phyloP scores from a whole-genome alignment of 2,329 filamentous ascomycete genomes.

The Talaromyces sp. region DNA sequence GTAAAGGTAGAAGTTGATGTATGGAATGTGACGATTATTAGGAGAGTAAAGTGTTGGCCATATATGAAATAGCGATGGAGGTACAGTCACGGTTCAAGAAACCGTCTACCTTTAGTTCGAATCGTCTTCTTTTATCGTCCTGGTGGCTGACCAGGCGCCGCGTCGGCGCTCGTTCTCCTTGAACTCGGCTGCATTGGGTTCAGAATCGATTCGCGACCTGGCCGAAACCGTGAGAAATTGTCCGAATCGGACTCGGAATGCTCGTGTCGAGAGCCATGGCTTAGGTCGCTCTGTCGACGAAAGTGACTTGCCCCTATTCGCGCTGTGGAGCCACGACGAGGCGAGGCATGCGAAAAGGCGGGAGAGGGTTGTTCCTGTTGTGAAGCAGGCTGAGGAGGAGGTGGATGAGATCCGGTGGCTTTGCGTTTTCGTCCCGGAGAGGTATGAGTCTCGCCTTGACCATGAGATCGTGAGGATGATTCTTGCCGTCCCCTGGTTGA shows the following conservation, averaged over 20 bases:
- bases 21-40: not conserved
- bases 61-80: not conserved
- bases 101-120: not conserved
- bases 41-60: not conserved
- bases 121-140: not conserved
- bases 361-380: slow-evolving; percentile 26
- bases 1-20: not conserved
- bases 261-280: slow-evolving; percentile 17
- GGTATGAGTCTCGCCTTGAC: slow-evolving; percentile 61
- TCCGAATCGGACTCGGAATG: slow-evolving; percentile 14
- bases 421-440: slow-evolving; percentile 79
- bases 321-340: not conserved
- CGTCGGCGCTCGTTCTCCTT: slow-evolving; percentile 8
- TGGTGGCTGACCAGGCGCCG: not conserved
- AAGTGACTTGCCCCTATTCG: slow-evolving; percentile 12
- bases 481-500: slow-evolving; percentile 65
- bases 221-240: slow-evolving; percentile 10
- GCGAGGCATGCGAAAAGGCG: not conserved
- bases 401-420: slow-evolving; percentile 54
- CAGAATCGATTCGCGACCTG: slow-evolving; percentile 11
- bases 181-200: slow-evolving; percentile 7
- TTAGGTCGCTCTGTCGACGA: slow-evolving; percentile 19
- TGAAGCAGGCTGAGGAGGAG: slow-evolving; percentile 49
- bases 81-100: not conserved
- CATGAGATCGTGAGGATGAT: slow-evolving; percentile 45